phyloP scores from a whole-genome alignment of 2,329 filamentous ascomycete species.

The Cercospora zeae-maydis region DNA sequence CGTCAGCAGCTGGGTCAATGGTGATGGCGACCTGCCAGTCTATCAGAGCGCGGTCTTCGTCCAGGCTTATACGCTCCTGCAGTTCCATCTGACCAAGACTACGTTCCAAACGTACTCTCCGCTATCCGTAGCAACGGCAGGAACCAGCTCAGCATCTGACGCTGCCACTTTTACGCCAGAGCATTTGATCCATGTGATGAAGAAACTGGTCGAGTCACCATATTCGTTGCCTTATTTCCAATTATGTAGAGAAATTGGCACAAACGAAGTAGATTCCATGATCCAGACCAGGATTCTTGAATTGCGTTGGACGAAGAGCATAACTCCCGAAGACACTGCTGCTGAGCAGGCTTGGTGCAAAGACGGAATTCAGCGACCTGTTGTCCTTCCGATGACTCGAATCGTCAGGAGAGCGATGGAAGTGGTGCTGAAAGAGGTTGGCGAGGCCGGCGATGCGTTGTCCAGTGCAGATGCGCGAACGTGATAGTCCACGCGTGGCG shows the following conservation, averaged over 20 bases:
- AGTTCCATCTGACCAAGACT: conserved; percentile 20
- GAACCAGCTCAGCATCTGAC: conserved; percentile 15
- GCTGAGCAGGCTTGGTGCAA: conserved; percentile 17
- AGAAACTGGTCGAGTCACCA: conserved; percentile 16
- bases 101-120: conserved; percentile 20
- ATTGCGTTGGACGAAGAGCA: conserved; percentile 21
- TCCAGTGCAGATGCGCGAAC: not conserved
- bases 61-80: conserved; percentile 20
- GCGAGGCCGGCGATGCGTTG: not conserved
- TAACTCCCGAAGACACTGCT: conserved; percentile 16
- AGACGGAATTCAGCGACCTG: conserved; percentile 19
- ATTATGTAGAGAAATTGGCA: conserved; percentile 21
- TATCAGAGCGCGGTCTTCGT: conserved; percentile 22
- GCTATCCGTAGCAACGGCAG: conserved; percentile 14
- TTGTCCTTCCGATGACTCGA: conserved; percentile 21
- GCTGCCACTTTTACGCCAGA: conserved; percentile 15
- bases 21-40: conserved; percentile 13
- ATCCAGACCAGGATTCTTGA: conserved; percentile 23
- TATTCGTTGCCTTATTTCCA: conserved; percentile 23
- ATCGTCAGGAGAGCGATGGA: conserved; percentile 23
- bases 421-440: conserved; percentile 18
- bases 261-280: conserved; percentile 19
- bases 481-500: not conserved
- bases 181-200: conserved; percentile 21
- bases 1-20: conserved; percentile 21